Conservation (phyloP, 148 eudicot species). For the Rhododendron ovatum region DNA sequence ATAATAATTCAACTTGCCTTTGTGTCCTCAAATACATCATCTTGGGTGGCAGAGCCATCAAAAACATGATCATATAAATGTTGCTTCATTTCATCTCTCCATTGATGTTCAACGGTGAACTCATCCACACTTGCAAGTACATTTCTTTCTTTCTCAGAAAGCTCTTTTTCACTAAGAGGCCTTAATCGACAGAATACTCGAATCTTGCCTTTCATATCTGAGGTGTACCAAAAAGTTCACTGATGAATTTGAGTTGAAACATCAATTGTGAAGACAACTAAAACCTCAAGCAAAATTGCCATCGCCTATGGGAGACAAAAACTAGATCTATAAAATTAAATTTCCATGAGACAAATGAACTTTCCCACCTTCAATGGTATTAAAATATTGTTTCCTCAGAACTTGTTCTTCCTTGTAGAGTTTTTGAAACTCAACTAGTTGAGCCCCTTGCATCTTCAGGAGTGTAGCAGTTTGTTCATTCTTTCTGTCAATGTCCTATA, state of each 20-base stretch:
- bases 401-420: constrained; percentile 90
- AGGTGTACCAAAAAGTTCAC: background rate
- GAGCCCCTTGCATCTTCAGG: constrained; percentile 90
- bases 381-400: constrained; percentile 81
- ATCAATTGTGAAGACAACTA: background rate
- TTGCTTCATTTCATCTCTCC: constrained; percentile 91
- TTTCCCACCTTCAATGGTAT: constrained; percentile 75
- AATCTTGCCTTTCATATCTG: constrained; percentile 98
- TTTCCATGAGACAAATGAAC: background rate
- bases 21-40: constrained; percentile 92
- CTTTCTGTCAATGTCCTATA: constrained; percentile 92
- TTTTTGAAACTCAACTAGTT: constrained; percentile 71
- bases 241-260: background rate
- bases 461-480: constrained; percentile 95
- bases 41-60: constrained; percentile 81
- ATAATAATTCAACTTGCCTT: constrained; percentile 46
- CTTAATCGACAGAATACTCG: constrained; percentile 90
- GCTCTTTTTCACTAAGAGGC: constrained; percentile 81
- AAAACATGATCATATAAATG: constrained; percentile 92
- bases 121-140: constrained; percentile 63
- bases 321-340: background rate
- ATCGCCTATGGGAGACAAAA: background rate
- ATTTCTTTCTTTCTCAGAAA: constrained; percentile 49
- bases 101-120: constrained; percentile 90
- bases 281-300: background rate